These are phyloP conservation scores for Ceratocystis papillata DNA, from an alignment of 2,329 filamentous ascomycete genomes.

Conservation along the genomic window DNA sequence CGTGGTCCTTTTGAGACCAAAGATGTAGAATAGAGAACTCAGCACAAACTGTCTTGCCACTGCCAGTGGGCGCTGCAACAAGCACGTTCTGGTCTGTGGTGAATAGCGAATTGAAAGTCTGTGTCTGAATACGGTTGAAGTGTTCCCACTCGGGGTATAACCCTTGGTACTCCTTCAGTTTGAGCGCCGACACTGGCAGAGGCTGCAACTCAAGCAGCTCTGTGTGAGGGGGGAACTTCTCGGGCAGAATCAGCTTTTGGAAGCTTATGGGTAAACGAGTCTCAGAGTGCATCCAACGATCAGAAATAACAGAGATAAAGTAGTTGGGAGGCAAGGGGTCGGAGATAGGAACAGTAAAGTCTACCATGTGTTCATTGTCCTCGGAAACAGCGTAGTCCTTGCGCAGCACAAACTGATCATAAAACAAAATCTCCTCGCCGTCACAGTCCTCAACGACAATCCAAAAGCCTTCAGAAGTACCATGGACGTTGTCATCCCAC, in stretches of 20 bases:
- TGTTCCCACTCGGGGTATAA: slow-evolving; percentile 75
- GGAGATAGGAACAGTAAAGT: slow-evolving; percentile 91
- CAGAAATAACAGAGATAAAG: slow-evolving; percentile 88
- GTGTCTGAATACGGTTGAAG: slow-evolving; percentile 97
- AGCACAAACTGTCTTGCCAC: slow-evolving; percentile 92
- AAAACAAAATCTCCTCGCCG: slow-evolving; percentile 87
- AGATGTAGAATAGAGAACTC: slow-evolving; percentile 86
- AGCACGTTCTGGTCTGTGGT: slow-evolving; percentile 89
- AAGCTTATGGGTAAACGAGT: slow-evolving; percentile 89
- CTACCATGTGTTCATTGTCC: slow-evolving; percentile 84
- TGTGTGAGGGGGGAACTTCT: slow-evolving; percentile 91
- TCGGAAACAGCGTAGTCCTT: slow-evolving; percentile 79
- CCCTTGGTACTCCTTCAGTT: slow-evolving; percentile 67
- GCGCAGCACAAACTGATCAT: slow-evolving; percentile 85
- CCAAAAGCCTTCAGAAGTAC: slow-evolving; percentile 87
- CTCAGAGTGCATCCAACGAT: slow-evolving; percentile 97
- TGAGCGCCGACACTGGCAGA: slow-evolving; percentile 76
- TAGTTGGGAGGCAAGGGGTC: slow-evolving; percentile 99
- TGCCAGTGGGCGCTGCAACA: slow-evolving; percentile 82
- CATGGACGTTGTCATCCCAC: slow-evolving; percentile 87
- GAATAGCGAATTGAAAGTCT: slow-evolving; percentile 89
- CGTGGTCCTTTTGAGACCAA: slow-evolving; percentile 51
- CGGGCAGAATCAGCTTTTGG: slow-evolving; percentile 84
- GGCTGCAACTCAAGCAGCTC: slow-evolving; percentile 86
- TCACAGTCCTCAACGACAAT: slow-evolving; percentile 95